Conservation (phyloP, 352 stramenopile genomes). For the Pythium graminicola region DNA sequence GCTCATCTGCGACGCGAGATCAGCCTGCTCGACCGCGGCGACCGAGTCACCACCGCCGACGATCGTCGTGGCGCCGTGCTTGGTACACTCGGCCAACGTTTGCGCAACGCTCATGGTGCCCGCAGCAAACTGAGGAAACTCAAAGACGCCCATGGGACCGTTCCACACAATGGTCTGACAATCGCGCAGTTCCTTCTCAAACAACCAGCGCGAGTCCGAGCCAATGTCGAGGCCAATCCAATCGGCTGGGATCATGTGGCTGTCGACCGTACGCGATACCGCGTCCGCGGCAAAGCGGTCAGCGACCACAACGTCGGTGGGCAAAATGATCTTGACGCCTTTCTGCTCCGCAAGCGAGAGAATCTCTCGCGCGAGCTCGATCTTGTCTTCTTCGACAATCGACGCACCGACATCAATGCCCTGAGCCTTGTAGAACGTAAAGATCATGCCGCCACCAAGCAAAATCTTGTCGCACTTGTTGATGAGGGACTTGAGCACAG, state of each 20-base stretch:
- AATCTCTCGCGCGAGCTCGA: conserved; percentile 91
- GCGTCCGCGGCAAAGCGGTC: conserved; percentile 79
- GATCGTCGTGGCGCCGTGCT: conserved; percentile 77
- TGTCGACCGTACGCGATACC: conserved; percentile 42
- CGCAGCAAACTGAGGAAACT: conserved; percentile 94
- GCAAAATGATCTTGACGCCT: conserved; percentile 86
- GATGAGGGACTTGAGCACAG: conserved; percentile 94
- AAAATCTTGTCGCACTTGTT: conserved; percentile 96
- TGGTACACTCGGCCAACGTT: conserved; percentile 86
- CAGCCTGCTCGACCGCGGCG: conserved; percentile 91
- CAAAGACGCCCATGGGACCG: conserved; percentile 97
- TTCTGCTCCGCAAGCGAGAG: conserved; percentile 83
- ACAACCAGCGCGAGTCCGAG: conserved; percentile 44
- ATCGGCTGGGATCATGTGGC: conserved; percentile 90
- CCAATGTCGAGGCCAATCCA: conserved; percentile 94
- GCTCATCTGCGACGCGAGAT: conserved; percentile 90
- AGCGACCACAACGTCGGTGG: conserved; percentile 93
- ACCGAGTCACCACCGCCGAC: conserved; percentile 96
- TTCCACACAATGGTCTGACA: conserved; percentile 94
- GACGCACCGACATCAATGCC: conserved; percentile 92
- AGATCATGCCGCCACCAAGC: conserved; percentile 96
- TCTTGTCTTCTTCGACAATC: conserved; percentile 92
- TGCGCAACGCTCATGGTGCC: conserved; percentile 92
- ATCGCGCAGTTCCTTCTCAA: conserved; percentile 81
- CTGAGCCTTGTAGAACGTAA: conserved; percentile 97